Evolutionary conservation across 75 land plant genomes (phyloP).

Genomic region (Picea sitchensis): DNA sequence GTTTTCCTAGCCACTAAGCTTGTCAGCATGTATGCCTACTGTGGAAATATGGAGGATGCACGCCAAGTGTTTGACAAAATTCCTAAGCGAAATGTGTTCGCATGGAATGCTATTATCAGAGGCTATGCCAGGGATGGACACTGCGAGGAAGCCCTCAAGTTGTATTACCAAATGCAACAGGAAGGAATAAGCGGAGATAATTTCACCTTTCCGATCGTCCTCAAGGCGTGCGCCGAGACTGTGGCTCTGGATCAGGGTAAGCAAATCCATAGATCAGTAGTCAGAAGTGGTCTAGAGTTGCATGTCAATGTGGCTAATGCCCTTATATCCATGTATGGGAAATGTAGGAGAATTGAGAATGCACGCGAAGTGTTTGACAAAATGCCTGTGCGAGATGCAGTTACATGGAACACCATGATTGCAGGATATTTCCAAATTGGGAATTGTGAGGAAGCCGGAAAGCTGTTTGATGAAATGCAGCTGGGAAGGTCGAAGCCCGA

Average conservation of each 20-base stretch:
- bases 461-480: background rate
- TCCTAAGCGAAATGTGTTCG: conserved; percentile 19
- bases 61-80: conserved; percentile 16
- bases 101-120: conserved; percentile 36
- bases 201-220: conserved; percentile 51
- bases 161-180: conserved; percentile 23
- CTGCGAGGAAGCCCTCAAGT: conserved; percentile 18
- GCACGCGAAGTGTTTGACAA: conserved; percentile 51
- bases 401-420: conserved; percentile 71
- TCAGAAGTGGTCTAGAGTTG: conserved; percentile 32
- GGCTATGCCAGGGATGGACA: conserved; percentile 27
- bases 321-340: conserved; percentile 66
- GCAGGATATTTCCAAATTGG: conserved; percentile 33
- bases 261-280: conserved; percentile 52
- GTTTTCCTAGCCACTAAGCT: conserved; percentile 21
- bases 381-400: conserved; percentile 36
- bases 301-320: conserved; percentile 50
- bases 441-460: background rate
- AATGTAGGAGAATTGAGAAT: conserved; percentile 48
- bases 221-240: conserved; percentile 60
- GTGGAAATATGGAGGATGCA: conserved; percentile 30
- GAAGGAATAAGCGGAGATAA: background rate
- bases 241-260: conserved; percentile 55
- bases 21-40: conserved; percentile 27
- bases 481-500: background rate